Conservation (phyloP, 768 basidiomycete genomes). For the Leccinellum albellum region DNA sequence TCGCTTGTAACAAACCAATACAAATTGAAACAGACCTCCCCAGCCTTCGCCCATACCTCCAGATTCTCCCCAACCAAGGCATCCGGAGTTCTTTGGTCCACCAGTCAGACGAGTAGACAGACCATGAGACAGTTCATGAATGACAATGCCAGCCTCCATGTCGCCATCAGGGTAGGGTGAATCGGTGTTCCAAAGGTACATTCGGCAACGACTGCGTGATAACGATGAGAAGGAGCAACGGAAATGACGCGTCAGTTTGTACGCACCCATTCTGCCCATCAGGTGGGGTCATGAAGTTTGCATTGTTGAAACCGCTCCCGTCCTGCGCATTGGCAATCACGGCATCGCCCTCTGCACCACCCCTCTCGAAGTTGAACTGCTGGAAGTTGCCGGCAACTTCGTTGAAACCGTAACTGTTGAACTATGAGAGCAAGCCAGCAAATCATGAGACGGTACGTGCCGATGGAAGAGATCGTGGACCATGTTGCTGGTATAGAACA, state of each 20-base stretch:
- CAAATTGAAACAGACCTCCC: conserved; percentile 52
- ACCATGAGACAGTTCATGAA: conserved; percentile 87
- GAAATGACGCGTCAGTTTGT: background rate
- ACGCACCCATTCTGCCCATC: conserved; percentile 73
- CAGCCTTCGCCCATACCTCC: conserved; percentile 99
- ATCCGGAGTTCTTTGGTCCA: conserved; percentile 88
- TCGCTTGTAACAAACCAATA: background rate
- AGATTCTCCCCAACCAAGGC: conserved; percentile 92
- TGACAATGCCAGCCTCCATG: conserved; percentile 94
- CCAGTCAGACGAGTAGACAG: conserved; percentile 92
- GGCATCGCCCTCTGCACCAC: conserved; percentile 82
- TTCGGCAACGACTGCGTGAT: conserved; percentile 64
- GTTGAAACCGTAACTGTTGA: conserved; percentile 79
- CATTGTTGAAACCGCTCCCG: conserved; percentile 88
- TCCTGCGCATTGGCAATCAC: conserved; percentile 96
- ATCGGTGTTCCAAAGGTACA: conserved; percentile 95
- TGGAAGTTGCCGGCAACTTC: conserved; percentile 96
- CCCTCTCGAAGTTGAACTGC: conserved; percentile 91
- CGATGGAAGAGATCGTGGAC: conserved; percentile 82
- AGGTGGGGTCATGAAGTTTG: conserved; percentile 86
- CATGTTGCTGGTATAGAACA: conserved; percentile 85
- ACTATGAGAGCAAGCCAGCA: conserved; percentile 1
- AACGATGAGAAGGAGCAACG: background rate
- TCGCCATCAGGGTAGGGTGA: conserved; percentile 92
- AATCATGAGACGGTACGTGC: conserved; percentile 20